Conservation (phyloP, 78 protist genomes). For the Parvularia atlantis region DNA sequence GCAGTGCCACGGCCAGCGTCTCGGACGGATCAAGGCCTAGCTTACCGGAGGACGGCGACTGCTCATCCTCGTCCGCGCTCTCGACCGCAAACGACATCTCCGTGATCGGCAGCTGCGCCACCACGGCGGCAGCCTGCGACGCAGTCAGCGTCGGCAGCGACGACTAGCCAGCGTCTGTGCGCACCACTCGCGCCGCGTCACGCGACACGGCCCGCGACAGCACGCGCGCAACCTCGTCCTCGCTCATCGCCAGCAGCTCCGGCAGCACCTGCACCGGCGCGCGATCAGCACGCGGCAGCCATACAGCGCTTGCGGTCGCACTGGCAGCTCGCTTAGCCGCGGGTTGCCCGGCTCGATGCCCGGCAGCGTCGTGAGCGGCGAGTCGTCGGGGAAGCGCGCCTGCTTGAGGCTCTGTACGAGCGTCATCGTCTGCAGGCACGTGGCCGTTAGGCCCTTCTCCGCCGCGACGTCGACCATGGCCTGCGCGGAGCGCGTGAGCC, state of each 20-base stretch:
- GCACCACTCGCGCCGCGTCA: background rate
- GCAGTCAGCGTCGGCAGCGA: no score
- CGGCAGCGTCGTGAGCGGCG: background rate
- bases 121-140: no score
- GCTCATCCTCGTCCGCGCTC: no score
- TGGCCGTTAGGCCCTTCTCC: conserved; percentile 49
- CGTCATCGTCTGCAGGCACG: conserved; percentile 40
- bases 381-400: conserved; percentile 20
- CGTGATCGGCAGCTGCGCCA: no score
- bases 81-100: no score
- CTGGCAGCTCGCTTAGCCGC: background rate
- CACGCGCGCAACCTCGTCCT: background rate
- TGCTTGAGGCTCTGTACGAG: conserved; percentile 71
- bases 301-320: background rate
- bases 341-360: background rate
- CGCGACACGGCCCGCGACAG: background rate
- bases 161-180: background rate
- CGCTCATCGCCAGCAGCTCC: background rate
- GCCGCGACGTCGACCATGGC: conserved; percentile 73
- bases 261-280: background rate
- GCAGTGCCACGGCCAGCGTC: background rate
- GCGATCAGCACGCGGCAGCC: background rate
- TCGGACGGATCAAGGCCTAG: background rate
- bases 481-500: background rate
- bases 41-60: background rate